Percentiles rank a stretch among this genome's conserved stretches.
Conservation (phyloP, 495 filamentous ascomycete genomes). For the Articulospora tetracladia region DNA sequence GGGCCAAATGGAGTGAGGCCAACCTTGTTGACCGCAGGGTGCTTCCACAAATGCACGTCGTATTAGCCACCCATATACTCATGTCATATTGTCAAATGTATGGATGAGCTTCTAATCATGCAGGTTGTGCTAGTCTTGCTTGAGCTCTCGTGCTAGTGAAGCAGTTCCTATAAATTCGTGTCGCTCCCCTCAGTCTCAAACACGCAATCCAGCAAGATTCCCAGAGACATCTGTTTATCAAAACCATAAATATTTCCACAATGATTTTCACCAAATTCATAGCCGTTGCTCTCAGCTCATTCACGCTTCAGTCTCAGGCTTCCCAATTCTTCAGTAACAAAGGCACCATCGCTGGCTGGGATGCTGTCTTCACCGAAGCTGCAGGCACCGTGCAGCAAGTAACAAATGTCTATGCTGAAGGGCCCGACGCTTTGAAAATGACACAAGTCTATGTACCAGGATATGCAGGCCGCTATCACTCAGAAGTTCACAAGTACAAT, state of each 20-base stretch:
- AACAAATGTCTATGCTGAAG: conserved; percentile 40
- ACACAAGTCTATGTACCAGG: conserved; percentile 45
- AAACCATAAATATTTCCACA: background rate
- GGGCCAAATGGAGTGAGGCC: too few relatives aligned
- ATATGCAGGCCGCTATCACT: conserved; percentile 51
- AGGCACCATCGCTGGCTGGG: conserved; percentile 47
- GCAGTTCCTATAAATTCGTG: too few relatives aligned
- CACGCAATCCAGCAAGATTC: too few relatives aligned
- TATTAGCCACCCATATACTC: too few relatives aligned
- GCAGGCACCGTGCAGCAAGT: conserved; percentile 47
- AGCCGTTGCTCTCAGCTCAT: background rate
- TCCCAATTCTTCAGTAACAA: conserved; percentile 45
- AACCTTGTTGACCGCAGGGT: too few relatives aligned
- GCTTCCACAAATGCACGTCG: too few relatives aligned
- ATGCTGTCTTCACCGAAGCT: conserved; percentile 28
- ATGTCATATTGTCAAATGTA: too few relatives aligned
- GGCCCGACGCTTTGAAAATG: conserved; percentile 46
- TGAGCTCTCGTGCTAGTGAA: too few relatives aligned
- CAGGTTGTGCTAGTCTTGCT: too few relatives aligned
- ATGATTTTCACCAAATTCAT: background rate
- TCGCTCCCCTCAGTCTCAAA: too few relatives aligned
- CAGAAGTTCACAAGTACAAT: conserved; percentile 44
- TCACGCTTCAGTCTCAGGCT: conserved; percentile 3
- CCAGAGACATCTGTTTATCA: too few relatives aligned
- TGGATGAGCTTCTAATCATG: too few relatives aligned